Evolutionary conservation across 2,329 filamentous ascomycete species (phyloP).

Genomic region (Penicillium sp.): DNA sequence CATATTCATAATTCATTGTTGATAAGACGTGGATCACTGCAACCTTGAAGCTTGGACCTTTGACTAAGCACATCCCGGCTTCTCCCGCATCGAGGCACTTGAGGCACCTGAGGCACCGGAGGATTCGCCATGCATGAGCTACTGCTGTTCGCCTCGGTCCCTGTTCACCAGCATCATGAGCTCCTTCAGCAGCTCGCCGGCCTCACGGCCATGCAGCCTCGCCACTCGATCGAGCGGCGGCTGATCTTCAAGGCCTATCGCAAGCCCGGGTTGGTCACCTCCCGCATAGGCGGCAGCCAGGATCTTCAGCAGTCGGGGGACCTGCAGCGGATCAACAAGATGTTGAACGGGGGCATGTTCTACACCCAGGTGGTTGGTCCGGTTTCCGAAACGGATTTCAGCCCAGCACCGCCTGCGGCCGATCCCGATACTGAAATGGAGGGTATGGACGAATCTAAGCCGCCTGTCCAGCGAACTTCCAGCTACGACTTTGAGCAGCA

Average conservation of each 20-base stretch:
- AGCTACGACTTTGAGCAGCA: slow-evolving; percentile 36
- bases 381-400: slow-evolving; percentile 38
- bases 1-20: slow-evolving; percentile 7
- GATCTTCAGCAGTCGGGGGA: slow-evolving; percentile 43
- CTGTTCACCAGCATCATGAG: slow-evolving; percentile 54
- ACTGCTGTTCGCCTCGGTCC: slow-evolving; percentile 57
- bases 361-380: slow-evolving; percentile 51
- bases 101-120: background rate
- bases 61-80: slow-evolving; percentile 20
- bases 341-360: slow-evolving; percentile 51
- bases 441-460: slow-evolving; percentile 22
- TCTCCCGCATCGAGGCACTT: slow-evolving; percentile 15
- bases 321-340: slow-evolving; percentile 44
- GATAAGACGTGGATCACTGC: slow-evolving; percentile 9
- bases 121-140: slow-evolving; percentile 55
- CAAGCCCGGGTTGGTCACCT: slow-evolving; percentile 41
- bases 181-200: slow-evolving; percentile 59
- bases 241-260: slow-evolving; percentile 56
- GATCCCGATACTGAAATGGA: slow-evolving; percentile 35
- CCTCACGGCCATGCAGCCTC: slow-evolving; percentile 58
- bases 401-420: slow-evolving; percentile 14
- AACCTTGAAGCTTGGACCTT: slow-evolving; percentile 21
- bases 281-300: slow-evolving; percentile 43
- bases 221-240: slow-evolving; percentile 51
- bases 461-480: background rate